phyloP scores from a whole-genome alignment of 352 stramenopile genomes.

The Elongisporangium prolatum region DNA sequence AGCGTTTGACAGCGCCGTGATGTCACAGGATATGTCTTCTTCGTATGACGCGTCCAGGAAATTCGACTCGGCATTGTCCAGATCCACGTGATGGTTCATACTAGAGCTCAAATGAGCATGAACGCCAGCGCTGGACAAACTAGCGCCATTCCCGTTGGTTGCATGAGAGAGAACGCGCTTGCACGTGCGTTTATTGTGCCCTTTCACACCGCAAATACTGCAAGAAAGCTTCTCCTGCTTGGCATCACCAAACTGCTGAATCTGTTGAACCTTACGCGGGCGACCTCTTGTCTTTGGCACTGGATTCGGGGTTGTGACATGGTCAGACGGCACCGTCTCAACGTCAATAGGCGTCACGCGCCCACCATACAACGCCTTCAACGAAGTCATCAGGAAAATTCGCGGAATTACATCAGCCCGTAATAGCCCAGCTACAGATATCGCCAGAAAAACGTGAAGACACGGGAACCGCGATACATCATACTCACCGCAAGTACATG shows the following conservation, averaged over 20 bases:
- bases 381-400: constrained; percentile 78
- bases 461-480: constrained; percentile 69
- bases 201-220: constrained; percentile 76
- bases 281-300: constrained; percentile 52
- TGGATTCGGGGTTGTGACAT: constrained; percentile 49
- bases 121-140: background rate
- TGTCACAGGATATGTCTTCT: background rate
- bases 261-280: constrained; percentile 76
- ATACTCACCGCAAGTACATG: constrained; percentile 74
- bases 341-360: constrained; percentile 81
- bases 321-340: constrained; percentile 53
- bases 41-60: background rate
- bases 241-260: constrained; percentile 61
- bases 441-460: constrained; percentile 71
- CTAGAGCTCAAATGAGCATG: background rate
- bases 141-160: background rate
- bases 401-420: constrained; percentile 66
- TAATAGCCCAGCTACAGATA: constrained; percentile 57
- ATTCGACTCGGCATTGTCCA: background rate
- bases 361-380: constrained; percentile 66
- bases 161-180: constrained; percentile 28
- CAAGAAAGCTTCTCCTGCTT: constrained; percentile 76
- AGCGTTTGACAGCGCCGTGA: background rate
- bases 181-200: constrained; percentile 83
- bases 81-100: background rate